A percentile compares a stretch with the other conserved stretches of the same genome.
Evolutionary conservation across 2,329 filamentous ascomycete species (phyloP).

Genomic region (Pseudogymnoascus sp.): DNA sequence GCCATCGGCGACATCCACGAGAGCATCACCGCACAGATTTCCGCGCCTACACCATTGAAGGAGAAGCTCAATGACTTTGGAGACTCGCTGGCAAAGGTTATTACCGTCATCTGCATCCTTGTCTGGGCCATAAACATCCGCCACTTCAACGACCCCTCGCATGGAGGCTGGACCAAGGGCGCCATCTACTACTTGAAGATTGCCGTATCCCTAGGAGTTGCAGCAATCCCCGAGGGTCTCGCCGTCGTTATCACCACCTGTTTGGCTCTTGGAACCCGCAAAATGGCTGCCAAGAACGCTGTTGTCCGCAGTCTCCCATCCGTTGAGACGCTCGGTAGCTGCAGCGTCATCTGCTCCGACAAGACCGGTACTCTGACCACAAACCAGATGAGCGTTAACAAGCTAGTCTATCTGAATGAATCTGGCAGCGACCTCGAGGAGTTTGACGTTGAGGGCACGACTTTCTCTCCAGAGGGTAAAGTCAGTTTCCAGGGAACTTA

Average conservation of each 20-base stretch:
- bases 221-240: slow-evolving; percentile 93
- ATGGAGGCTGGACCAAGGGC: slow-evolving; percentile 90
- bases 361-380: slow-evolving; percentile 98
- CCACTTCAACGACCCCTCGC: slow-evolving; percentile 90
- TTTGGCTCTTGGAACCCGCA: slow-evolving; percentile 87
- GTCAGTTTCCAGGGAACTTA: slow-evolving; percentile 62
- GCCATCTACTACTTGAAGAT: slow-evolving; percentile 99
- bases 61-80: slow-evolving; percentile 99
- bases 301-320: slow-evolving; percentile 94
- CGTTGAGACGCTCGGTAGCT: slow-evolving; percentile 95
- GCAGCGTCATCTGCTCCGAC: slow-evolving; percentile 98
- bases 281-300: slow-evolving; percentile 98
- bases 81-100: slow-evolving; percentile 92
- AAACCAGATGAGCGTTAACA: slow-evolving; percentile 98
- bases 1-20: slow-evolving; percentile 98
- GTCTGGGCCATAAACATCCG: slow-evolving; percentile 99
- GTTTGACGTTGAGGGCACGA: slow-evolving; percentile 84
- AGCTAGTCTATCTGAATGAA: slow-evolving; percentile 75
- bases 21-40: slow-evolving; percentile 96
- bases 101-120: slow-evolving; percentile 89
- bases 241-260: slow-evolving; percentile 99
- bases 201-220: slow-evolving; percentile 93
- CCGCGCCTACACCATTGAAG: slow-evolving; percentile 92
- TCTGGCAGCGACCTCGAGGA: slow-evolving; percentile 68
- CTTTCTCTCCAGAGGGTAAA: slow-evolving; percentile 74